Conservation (phyloP, 164 flowering plant species). For the Annona cherimola region DNA sequence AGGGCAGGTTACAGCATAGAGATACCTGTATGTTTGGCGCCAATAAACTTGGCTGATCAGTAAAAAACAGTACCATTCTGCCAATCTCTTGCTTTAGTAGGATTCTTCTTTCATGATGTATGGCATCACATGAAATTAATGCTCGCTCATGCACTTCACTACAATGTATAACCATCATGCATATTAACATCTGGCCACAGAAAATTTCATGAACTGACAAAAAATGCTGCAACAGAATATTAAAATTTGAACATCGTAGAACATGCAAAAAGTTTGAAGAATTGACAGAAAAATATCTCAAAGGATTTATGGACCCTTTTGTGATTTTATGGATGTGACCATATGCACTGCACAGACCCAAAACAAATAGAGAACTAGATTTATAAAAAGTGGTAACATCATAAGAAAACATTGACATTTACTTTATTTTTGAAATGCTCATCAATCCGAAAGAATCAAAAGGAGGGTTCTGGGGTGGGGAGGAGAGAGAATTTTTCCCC, state of each 20-base stretch:
- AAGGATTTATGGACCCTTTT: background rate
- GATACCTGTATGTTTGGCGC: conserved; percentile 97
- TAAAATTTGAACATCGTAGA: background rate
- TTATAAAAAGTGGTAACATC: too few species aligned
- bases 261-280: background rate
- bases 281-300: background rate
- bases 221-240: background rate
- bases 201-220: background rate
- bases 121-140: conserved; percentile 69
- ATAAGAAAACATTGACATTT: too few species aligned
- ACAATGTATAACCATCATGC: conserved; percentile 14
- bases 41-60: conserved; percentile 93
- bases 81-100: conserved; percentile 94
- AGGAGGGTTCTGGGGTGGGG: too few species aligned
- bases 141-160: conserved; percentile 99
- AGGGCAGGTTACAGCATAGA: background rate
- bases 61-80: conserved; percentile 90
- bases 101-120: conserved; percentile 88
- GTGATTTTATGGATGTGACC: too few species aligned
- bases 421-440: too few species aligned
- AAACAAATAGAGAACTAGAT: too few species aligned
- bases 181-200: conserved; percentile 2
- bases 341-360: too few species aligned
- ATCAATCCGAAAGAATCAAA: too few species aligned
- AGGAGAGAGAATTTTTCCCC: too few species aligned